phyloP scores from a whole-genome alignment of 352 stramenopile genomes.

The Blastocystis sp. region DNA sequence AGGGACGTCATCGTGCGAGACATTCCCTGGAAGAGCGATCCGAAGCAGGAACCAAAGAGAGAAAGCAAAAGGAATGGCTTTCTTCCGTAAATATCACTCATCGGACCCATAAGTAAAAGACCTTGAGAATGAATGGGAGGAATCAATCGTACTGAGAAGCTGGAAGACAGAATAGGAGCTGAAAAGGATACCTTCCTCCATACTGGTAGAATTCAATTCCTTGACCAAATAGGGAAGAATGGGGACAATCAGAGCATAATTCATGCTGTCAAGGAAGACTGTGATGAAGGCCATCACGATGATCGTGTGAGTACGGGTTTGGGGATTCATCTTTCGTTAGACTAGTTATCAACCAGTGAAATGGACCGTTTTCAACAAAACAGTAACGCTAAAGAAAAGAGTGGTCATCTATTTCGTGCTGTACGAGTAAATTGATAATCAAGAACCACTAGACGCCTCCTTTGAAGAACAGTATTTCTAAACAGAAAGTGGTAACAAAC shows the following conservation, averaged over 20 bases:
- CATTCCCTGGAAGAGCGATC: constrained; percentile 34
- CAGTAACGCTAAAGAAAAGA: too few relatives aligned
- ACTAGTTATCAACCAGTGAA: too few relatives aligned
- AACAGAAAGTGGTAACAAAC: not conserved
- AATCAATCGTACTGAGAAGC: constrained; percentile 5
- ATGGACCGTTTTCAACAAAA: too few relatives aligned
- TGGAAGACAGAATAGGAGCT: constrained; percentile 10
- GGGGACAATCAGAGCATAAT: constrained; percentile 3
- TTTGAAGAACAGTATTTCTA: not conserved
- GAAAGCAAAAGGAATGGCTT: constrained; percentile 21
- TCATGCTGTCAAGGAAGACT: constrained; percentile 22
- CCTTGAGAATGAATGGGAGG: not conserved
- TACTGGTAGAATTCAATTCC: not conserved
- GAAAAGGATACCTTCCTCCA: constrained; percentile 18
- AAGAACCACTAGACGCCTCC: not conserved
- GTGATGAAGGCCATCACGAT: constrained; percentile 33
- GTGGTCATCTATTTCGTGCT: not conserved
- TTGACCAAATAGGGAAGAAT: constrained; percentile 38
- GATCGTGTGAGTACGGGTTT: not conserved
- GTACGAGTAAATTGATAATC: not conserved
- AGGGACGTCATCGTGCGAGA: constrained; percentile 8
- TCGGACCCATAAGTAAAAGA: constrained; percentile 16
- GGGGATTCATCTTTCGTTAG: too few relatives aligned
- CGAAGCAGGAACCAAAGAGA: constrained; percentile 19
- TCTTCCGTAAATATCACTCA: constrained; percentile 44